phyloP scores from a whole-genome alignment of 1,139 yeast species.

The Yamadazyma oceani region DNA sequence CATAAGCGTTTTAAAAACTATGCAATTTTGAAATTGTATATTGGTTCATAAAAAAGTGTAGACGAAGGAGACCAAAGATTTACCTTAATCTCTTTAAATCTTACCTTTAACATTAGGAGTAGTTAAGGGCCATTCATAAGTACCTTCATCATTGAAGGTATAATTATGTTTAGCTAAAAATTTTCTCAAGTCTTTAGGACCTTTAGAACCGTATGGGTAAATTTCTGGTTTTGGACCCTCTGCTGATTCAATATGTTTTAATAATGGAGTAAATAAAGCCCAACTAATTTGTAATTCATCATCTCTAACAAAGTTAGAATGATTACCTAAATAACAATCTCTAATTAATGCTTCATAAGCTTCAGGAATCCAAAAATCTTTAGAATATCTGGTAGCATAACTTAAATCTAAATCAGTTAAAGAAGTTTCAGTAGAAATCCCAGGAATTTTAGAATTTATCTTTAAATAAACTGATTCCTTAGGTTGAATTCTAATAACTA shows the following conservation, averaged over 20 bases:
- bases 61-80: too few relatives aligned
- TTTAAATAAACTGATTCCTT: slow-evolving; percentile 90
- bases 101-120: slow-evolving; percentile 43
- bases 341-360: slow-evolving; percentile 95
- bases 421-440: slow-evolving; percentile 76
- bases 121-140: slow-evolving; percentile 83
- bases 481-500: slow-evolving; percentile 93
- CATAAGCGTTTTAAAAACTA: too few relatives aligned
- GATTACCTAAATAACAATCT: slow-evolving; percentile 89
- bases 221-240: slow-evolving; percentile 61
- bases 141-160: slow-evolving; percentile 54
- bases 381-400: slow-evolving; percentile 72
- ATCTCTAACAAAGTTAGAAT: slow-evolving; percentile 95
- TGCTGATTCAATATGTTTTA: slow-evolving; percentile 72
- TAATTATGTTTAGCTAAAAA: slow-evolving; percentile 74
- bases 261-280: slow-evolving; percentile 88
- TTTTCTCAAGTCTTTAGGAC: slow-evolving; percentile 66
- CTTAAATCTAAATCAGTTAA: slow-evolving; percentile 89
- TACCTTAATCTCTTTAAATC: too few relatives aligned
- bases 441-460: slow-evolving; percentile 91
- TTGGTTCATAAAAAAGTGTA: not conserved
- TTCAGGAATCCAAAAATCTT: slow-evolving; percentile 93
- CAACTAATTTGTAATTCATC: slow-evolving; percentile 95
- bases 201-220: slow-evolving; percentile 90
- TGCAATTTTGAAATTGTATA: slow-evolving; percentile 1